phyloP scores from a whole-genome alignment of 148 eudicot genomes.

The Rhododendron vialii region DNA sequence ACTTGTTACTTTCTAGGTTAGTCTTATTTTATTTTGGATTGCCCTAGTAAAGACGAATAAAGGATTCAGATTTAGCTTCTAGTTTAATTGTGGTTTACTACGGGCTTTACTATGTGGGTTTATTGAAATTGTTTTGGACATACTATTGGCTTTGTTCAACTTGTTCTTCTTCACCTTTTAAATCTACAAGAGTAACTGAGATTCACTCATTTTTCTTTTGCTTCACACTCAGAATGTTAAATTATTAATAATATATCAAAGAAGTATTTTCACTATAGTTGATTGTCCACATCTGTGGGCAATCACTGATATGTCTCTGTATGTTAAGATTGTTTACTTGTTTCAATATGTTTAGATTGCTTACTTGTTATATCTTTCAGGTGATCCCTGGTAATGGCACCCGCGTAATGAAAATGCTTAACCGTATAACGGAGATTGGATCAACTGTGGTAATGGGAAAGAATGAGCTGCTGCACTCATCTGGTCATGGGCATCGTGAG shows the following conservation, averaged over 20 bases:
- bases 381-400: constrained; percentile 96
- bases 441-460: constrained; percentile 85
- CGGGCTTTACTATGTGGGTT: background rate
- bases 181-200: background rate
- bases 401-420: constrained; percentile 90
- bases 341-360: background rate
- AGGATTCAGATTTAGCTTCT: background rate
- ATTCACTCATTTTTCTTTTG: background rate
- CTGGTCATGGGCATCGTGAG: constrained; percentile 88
- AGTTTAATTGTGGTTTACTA: background rate
- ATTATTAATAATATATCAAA: background rate
- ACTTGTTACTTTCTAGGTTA: background rate
- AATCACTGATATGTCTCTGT: background rate
- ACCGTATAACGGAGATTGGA: constrained; percentile 93
- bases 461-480: constrained; percentile 84
- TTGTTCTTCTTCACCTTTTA: background rate
- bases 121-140: background rate
- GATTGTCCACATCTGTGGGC: background rate
- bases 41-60: background rate
- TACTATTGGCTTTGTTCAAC: background rate
- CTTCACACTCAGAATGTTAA: background rate
- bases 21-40: background rate
- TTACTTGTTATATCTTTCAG: constrained; percentile 25
- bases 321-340: background rate
- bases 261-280: background rate